Evolutionary conservation across 2,329 filamentous ascomycete species (phyloP).

Genomic region (Venturia asperata): DNA sequence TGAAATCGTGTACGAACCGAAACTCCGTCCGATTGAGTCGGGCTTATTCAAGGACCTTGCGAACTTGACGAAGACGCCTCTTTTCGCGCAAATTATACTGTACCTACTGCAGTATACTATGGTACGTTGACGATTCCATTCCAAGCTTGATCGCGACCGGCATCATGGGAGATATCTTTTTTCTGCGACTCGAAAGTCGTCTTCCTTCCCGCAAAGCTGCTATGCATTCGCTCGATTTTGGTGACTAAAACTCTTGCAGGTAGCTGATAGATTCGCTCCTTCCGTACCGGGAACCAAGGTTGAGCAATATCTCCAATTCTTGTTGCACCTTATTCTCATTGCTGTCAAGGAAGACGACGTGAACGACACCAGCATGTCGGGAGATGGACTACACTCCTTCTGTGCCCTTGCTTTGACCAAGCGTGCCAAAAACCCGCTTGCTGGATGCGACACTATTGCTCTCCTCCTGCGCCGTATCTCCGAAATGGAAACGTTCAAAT

Average conservation of each 20-base stretch:
- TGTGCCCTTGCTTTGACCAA: conserved; percentile 37
- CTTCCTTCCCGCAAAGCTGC: background rate
- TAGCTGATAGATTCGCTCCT: conserved; percentile 60
- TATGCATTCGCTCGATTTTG: background rate
- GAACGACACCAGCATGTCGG: conserved; percentile 13
- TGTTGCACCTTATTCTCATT: conserved; percentile 79
- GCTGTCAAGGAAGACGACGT: conserved; percentile 69
- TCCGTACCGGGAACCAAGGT: conserved; percentile 73
- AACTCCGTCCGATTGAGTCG: conserved; percentile 64
- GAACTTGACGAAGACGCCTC: conserved; percentile 71
- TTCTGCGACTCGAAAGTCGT: too few species aligned
- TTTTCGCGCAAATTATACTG: conserved; percentile 87
- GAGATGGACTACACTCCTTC: conserved; percentile 16
- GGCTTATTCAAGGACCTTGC: conserved; percentile 72
- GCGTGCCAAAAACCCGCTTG: conserved; percentile 17
- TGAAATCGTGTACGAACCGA: conserved; percentile 89
- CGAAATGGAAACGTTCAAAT: conserved; percentile 66
- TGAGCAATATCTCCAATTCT: conserved; percentile 85
- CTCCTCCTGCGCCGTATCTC: conserved; percentile 47
- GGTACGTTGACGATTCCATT: conserved; percentile 24
- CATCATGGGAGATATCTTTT: too few species aligned
- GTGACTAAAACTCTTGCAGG: background rate
- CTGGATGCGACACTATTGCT: conserved; percentile 40
- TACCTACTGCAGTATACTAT: conserved; percentile 79
- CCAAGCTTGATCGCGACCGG: too few species aligned